Percentiles rank a stretch among this genome's conserved stretches.
Evolutionary conservation across 2,329 filamentous ascomycete species (phyloP).

Genomic region (Stachybotrys chlorohalonatus): DNA sequence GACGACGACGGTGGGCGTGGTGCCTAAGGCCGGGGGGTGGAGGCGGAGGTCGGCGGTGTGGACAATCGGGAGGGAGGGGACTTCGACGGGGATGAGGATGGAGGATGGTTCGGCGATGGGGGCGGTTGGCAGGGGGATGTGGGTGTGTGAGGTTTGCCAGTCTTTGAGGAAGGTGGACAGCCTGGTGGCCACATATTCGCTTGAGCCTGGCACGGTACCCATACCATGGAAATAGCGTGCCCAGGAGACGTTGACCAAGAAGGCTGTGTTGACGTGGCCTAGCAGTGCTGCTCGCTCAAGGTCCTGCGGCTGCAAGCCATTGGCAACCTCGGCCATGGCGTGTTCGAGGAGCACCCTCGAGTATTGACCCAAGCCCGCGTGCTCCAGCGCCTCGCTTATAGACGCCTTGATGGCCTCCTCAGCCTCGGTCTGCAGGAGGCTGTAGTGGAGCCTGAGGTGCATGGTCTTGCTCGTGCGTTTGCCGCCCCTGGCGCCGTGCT

Average conservation of each 20-base stretch:
- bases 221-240: constrained; percentile 39
- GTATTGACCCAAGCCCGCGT: constrained; percentile 34
- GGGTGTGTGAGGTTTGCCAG: constrained; percentile 22
- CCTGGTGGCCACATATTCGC: constrained; percentile 18
- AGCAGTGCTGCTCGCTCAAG: constrained; percentile 49
- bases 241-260: constrained; percentile 39
- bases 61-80: constrained; percentile 74
- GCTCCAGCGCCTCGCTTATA: constrained; percentile 28
- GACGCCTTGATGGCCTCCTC: constrained; percentile 36
- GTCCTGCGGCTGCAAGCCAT: constrained; percentile 35
- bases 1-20: constrained; percentile 40
- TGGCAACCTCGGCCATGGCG: constrained; percentile 34
- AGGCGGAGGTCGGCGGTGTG: constrained; percentile 66
- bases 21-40: constrained; percentile 21
- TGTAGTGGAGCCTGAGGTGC: constrained; percentile 66
- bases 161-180: constrained; percentile 18
- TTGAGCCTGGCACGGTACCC: constrained; percentile 27
- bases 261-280: constrained; percentile 38
- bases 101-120: constrained; percentile 37
- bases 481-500: constrained; percentile 26
- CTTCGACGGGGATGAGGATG: constrained; percentile 82
- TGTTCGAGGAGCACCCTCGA: constrained; percentile 34
- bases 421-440: constrained; percentile 67
- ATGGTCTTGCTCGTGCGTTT: constrained; percentile 33
- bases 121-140: constrained; percentile 14